These are phyloP conservation scores for Cucurbita argyrosperma DNA, from an alignment of 306 rosid genomes.

Conservation along the genomic window DNA sequence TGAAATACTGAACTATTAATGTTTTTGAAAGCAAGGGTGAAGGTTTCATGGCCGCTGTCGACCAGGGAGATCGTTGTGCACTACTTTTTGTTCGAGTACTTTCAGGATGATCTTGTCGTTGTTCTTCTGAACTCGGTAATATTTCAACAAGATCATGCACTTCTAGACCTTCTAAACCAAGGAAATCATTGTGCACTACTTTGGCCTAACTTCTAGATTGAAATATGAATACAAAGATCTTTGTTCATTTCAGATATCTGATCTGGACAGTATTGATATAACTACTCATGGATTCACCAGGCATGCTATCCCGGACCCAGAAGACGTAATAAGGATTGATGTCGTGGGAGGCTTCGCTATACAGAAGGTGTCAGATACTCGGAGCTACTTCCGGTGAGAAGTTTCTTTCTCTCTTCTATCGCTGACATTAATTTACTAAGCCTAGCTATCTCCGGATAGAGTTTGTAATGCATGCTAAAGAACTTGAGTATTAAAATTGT, in stretches of 20 bases:
- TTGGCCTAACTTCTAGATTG: background rate
- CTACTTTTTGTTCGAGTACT: conserved; percentile 70
- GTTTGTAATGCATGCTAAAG: background rate
- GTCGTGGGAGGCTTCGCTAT: conserved; percentile 83
- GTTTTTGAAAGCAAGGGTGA: conserved; percentile 84
- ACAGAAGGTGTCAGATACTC: conserved; percentile 71
- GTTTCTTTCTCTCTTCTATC: background rate
- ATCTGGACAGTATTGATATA: conserved; percentile 20
- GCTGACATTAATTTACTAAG: background rate
- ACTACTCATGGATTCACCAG: conserved; percentile 29
- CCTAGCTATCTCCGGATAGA: background rate
- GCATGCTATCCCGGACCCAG: conserved; percentile 47
- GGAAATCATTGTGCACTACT: background rate
- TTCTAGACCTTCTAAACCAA: background rate
- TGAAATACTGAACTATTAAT: conserved; percentile 23
- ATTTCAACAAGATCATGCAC: background rate
- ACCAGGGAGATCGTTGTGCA: conserved; percentile 74
- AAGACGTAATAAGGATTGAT: conserved; percentile 62
- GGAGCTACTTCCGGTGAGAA: conserved; percentile 90
- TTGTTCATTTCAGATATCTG: conserved; percentile 42
- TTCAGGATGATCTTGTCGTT: conserved; percentile 63
- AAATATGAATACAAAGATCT: conserved; percentile 8
- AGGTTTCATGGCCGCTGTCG: conserved; percentile 87
- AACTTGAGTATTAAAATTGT: background rate
- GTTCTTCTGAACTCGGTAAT: conserved; percentile 71